These are phyloP conservation scores for Hordeum vulgare DNA, from an alignment of 176 grass and related monocot genomes.

Conservation along the genomic window DNA sequence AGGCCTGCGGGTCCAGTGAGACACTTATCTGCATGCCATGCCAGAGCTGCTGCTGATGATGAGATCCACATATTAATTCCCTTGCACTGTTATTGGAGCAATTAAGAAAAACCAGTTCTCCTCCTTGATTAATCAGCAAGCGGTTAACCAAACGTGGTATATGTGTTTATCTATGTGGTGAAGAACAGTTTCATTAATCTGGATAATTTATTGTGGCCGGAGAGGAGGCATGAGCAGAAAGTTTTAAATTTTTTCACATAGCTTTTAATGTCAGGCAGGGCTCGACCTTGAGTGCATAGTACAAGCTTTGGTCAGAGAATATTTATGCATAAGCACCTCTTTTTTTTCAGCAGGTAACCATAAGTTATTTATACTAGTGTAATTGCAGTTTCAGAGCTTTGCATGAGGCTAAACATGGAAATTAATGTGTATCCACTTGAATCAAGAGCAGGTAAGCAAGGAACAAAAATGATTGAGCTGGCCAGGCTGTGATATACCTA, in stretches of 20 bases:
- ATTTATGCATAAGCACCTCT: not conserved
- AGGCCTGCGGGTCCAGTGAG: not conserved
- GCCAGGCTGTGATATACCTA: conserved; percentile 20
- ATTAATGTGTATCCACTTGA: not conserved
- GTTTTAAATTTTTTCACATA: not conserved
- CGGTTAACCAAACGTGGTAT: not conserved
- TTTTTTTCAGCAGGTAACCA: not conserved
- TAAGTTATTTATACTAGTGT: no score
- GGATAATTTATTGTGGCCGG: not conserved
- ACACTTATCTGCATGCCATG: not conserved
- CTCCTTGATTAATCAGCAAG: not conserved
- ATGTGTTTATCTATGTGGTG: not conserved
- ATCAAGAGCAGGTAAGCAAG: not conserved
- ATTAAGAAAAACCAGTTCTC: not conserved
- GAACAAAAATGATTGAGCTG: not conserved
- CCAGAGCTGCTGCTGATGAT: not conserved
- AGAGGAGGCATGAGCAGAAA: not conserved
- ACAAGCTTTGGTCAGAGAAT: not conserved
- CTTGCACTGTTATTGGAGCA: not conserved
- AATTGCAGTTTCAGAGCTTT: not conserved
- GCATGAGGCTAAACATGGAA: not conserved
- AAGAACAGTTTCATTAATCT: not conserved
- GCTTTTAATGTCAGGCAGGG: no score
- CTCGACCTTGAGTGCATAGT: not conserved
- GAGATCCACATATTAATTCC: not conserved